Conservation (phyloP, 179 eudicot genomes). For the Spergularia azorica region DNA sequence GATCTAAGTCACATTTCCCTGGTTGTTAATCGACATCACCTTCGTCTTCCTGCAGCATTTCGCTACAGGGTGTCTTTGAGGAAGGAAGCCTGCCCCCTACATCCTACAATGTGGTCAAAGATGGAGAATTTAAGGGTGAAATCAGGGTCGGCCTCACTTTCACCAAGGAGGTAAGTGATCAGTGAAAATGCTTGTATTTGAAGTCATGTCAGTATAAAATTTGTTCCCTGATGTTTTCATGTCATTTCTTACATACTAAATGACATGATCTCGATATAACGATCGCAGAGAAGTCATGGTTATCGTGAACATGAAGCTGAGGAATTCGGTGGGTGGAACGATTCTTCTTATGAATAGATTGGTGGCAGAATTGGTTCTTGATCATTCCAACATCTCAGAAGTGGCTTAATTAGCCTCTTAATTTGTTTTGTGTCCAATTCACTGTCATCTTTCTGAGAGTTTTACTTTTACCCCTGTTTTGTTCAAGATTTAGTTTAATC, state of each 20-base stretch:
- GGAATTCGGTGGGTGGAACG: constrained; percentile 37
- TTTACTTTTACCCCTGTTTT: neutral
- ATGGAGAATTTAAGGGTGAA: constrained; percentile 62
- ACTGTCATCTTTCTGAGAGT: constrained; percentile 3
- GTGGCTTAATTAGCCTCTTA: neutral
- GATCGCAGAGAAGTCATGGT: constrained; percentile 21
- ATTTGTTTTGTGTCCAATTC: neutral
- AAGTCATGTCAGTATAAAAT: neutral
- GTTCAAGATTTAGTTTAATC: constrained; percentile 8
- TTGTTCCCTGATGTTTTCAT: neutral
- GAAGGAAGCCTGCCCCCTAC: constrained; percentile 52
- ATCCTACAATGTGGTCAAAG: constrained; percentile 65
- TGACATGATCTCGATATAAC: neutral
- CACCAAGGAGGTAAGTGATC: constrained; percentile 49
- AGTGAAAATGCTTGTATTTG: neutral
- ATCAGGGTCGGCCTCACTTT: constrained; percentile 63
- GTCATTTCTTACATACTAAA: neutral
- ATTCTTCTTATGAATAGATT: constrained; percentile 29
- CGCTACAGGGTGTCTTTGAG: constrained; percentile 46
- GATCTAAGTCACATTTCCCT: too few relatives aligned
- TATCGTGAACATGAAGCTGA: constrained; percentile 26
- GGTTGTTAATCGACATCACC: neutral
- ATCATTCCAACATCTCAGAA: neutral
- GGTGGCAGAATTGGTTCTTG: neutral
- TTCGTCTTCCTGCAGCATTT: constrained; percentile 49